Percentiles rank a stretch among this genome's conserved stretches.
Conservation (phyloP, 129 eudicot species). For the Ambrosia artemisiifolia region DNA sequence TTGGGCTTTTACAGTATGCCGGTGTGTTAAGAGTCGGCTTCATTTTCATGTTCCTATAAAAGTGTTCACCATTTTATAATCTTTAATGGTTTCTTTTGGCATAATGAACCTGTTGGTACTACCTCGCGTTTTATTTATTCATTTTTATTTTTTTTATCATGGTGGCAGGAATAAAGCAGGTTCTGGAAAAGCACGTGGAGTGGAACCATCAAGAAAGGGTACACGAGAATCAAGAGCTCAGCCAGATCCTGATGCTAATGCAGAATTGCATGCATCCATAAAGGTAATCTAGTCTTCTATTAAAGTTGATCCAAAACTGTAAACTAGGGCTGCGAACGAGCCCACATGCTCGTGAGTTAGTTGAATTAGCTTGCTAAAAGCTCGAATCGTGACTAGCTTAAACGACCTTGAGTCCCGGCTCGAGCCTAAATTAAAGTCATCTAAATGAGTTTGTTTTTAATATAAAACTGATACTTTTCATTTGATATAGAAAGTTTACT, state of each 20-base stretch:
- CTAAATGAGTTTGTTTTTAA: neutral
- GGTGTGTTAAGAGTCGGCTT: neutral
- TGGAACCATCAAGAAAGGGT: constrained; percentile 45
- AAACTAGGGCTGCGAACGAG: neutral
- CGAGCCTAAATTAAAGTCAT: neutral
- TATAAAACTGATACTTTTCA: neutral
- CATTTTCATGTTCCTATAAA: neutral
- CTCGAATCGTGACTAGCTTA: neutral
- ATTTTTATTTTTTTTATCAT: neutral
- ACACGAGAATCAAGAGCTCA: constrained; percentile 61
- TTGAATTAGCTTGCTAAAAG: neutral
- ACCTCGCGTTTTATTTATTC: neutral
- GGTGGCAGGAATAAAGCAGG: constrained; percentile 55
- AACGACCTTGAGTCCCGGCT: neutral
- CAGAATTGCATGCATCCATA: constrained; percentile 65
- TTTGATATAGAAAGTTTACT: neutral
- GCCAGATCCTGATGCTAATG: constrained; percentile 83
- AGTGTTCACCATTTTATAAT: neutral
- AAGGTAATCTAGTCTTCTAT: constrained; percentile 41
- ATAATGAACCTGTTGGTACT: neutral
- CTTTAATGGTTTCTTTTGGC: neutral
- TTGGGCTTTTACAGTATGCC: neutral
- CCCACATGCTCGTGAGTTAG: neutral
- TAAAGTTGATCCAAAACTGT: neutral
- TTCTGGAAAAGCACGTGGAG: constrained; percentile 49